Evolutionary conservation across 2,329 filamentous ascomycete species (phyloP).

Genomic region (Colletotrichum plurivorum): DNA sequence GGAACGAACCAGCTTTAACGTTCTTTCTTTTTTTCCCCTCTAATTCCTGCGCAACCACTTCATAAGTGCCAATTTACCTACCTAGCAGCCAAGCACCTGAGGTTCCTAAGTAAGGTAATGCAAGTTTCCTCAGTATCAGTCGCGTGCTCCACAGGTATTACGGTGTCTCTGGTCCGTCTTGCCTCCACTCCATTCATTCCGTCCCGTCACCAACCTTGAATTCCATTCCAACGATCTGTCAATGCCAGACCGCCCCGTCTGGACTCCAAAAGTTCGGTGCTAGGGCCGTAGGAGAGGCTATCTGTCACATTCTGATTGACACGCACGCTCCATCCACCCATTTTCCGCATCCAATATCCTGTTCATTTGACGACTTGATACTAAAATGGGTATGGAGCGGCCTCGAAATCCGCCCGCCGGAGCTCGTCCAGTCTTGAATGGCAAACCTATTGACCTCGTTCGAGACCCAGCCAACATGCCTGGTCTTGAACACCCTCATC

Average conservation of each 20-base stretch:
- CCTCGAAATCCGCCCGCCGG: background rate
- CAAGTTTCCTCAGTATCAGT: no score
- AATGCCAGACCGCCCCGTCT: background rate
- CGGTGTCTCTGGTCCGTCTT: background rate
- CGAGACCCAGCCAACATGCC: background rate
- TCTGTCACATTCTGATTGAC: constrained; percentile 32
- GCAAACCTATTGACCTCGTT: background rate
- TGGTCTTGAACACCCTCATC: constrained; percentile 1
- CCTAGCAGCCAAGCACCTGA: no score
- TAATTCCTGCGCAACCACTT: no score
- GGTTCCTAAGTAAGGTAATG: no score
- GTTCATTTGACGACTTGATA: constrained; percentile 20
- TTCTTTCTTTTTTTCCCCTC: no score
- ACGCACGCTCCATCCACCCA: constrained; percentile 22
- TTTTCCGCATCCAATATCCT: constrained; percentile 28
- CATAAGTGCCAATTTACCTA: no score
- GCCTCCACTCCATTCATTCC: constrained; percentile 1
- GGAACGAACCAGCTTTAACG: no score
- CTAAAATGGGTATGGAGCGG: constrained; percentile 1
- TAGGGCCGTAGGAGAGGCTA: no score
- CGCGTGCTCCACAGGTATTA: no score
- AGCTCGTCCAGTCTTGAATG: background rate
- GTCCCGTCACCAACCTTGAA: background rate
- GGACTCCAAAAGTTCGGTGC: constrained; percentile 17
- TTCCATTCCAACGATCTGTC: constrained; percentile 18